phyloP scores from a whole-genome alignment of 371 early-diverging fungal species.

The Mortierella sp. region DNA sequence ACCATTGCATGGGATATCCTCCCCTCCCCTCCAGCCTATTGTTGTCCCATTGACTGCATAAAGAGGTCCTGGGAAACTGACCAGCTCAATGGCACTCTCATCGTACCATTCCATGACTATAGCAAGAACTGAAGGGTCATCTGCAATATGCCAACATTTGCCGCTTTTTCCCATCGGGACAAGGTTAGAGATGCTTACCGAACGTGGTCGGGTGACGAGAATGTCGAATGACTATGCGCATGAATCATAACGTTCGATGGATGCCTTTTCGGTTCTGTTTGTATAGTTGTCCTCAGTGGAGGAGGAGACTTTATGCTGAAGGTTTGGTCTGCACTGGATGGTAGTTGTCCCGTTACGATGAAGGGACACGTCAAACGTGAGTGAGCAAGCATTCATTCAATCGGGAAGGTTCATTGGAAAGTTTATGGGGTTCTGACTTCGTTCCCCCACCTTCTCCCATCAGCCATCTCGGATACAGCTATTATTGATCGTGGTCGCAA shows the following conservation, averaged over 20 bases:
- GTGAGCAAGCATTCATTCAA: not conserved
- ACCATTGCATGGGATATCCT: not conserved
- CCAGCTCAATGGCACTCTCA: not conserved
- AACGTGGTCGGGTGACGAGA: too few relatives aligned
- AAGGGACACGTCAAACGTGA: slow-evolving; percentile 73
- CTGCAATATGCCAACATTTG: slow-evolving; percentile 72
- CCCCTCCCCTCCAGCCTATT: too few relatives aligned
- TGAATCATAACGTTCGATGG: not conserved
- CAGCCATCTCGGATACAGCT: slow-evolving; percentile 67
- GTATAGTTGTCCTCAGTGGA: slow-evolving; percentile 71
- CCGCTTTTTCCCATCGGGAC: slow-evolving; percentile 81
- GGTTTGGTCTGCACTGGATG: slow-evolving; percentile 80
- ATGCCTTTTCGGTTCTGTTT: not conserved
- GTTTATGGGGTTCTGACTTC: not conserved
- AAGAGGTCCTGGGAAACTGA: too few relatives aligned
- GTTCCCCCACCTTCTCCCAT: not conserved
- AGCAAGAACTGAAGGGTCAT: slow-evolving; percentile 72
- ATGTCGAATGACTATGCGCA: too few relatives aligned
- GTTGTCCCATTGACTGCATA: too few relatives aligned
- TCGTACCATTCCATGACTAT: not conserved
- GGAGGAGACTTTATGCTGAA: slow-evolving; percentile 75
- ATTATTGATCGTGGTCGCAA: slow-evolving; percentile 67
- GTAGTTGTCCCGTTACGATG: slow-evolving; percentile 79
- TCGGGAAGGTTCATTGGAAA: too few relatives aligned
- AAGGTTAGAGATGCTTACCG: too few relatives aligned